phyloP scores from a whole-genome alignment of 306 rosid species.

The Dalbergia oliveri region DNA sequence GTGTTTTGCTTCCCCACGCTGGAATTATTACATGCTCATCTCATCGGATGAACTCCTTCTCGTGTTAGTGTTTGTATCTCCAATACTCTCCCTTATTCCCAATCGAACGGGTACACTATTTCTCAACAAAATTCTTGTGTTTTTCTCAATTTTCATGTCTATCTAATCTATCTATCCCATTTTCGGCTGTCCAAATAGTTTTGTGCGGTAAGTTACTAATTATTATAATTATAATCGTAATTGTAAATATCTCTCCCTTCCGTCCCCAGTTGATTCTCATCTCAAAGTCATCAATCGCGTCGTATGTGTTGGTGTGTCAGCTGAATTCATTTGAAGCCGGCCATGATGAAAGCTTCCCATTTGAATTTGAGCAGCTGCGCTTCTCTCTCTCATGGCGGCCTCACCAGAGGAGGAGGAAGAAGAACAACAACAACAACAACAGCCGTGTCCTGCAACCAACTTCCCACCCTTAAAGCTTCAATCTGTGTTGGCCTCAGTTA shows the following conservation, averaged over 20 bases:
- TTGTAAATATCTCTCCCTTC: background rate
- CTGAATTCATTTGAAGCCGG: background rate
- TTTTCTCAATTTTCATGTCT: background rate
- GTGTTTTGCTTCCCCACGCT: background rate
- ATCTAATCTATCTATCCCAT: too few species aligned
- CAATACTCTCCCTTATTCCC: background rate
- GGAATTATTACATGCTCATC: background rate
- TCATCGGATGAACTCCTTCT: background rate
- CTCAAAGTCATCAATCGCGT: background rate
- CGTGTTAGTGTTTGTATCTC: too few species aligned
- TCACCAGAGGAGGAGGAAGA: background rate
- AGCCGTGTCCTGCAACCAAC: constrained; percentile 15
- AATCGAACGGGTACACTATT: background rate
- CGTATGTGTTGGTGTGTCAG: background rate
- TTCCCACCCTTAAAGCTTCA: background rate
- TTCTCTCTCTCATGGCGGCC: constrained; percentile 28
- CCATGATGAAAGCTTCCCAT: constrained; percentile 48
- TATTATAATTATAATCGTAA: background rate
- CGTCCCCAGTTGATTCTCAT: background rate
- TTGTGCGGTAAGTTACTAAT: background rate
- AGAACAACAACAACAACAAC: background rate
- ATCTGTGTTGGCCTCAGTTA: constrained; percentile 31
- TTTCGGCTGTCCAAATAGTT: too few species aligned
- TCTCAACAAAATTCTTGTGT: background rate
- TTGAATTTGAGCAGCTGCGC: constrained; percentile 28